A percentile compares a stretch with the other conserved stretches of the same genome.
Conservation (phyloP, 2,329 filamentous ascomycete genomes). For the Phialophora tarda region DNA sequence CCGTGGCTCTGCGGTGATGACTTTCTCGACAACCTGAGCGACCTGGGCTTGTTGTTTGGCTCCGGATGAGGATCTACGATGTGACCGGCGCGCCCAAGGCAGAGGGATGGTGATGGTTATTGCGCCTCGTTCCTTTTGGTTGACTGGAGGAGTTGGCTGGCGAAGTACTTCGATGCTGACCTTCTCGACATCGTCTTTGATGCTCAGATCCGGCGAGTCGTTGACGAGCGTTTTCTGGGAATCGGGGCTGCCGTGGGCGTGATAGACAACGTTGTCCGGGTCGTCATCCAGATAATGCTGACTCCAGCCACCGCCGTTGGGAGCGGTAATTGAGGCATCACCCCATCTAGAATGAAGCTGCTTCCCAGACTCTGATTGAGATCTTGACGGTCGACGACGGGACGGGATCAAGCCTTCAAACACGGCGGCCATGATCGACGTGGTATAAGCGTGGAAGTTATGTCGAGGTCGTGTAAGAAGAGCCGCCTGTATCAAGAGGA, state of each 20-base stretch:
- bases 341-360: conserved; percentile 49
- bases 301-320: conserved; percentile 51
- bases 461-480: conserved; percentile 7
- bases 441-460: neutral
- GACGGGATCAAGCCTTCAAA: conserved; percentile 29
- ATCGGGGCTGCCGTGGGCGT: conserved; percentile 33
- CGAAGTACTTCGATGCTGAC: conserved; percentile 12
- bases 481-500: conserved; percentile 16
- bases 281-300: conserved; percentile 32
- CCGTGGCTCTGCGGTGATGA: conserved; percentile 15
- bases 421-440: conserved; percentile 31
- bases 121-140: conserved; percentile 28
- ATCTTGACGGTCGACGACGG: conserved; percentile 28
- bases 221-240: conserved; percentile 35
- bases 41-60: conserved; percentile 5
- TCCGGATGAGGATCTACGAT: conserved; percentile 30
- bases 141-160: conserved; percentile 21
- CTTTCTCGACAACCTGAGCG: conserved; percentile 11
- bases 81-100: conserved; percentile 34
- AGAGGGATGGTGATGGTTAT: conserved; percentile 36
- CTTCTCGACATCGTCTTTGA: conserved; percentile 19
- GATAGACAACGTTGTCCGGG: conserved; percentile 15
- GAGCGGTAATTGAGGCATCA: conserved; percentile 49
- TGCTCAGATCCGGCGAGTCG: conserved; percentile 26
- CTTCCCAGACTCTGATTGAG: conserved; percentile 33